These are phyloP conservation scores for Tricholoma flavovirens DNA, from an alignment of 768 basidiomycete genomes.

Conservation along the genomic window DNA sequence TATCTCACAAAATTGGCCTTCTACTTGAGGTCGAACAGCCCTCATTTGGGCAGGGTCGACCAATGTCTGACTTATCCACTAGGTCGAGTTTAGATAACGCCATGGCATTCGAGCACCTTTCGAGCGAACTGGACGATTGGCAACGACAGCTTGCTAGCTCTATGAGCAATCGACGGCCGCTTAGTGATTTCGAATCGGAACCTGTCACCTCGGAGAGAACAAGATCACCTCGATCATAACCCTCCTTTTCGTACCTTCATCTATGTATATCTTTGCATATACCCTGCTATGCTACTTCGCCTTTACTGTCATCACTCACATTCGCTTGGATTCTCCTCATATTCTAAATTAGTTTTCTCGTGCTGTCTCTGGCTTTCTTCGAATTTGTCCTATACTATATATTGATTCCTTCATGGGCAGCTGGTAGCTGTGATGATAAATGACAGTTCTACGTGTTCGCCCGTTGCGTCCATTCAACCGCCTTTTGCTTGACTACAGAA, in stretches of 20 bases:
- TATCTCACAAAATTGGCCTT: conserved; percentile 87
- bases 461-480: conserved; percentile 84
- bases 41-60: conserved; percentile 55
- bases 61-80: conserved; percentile 52
- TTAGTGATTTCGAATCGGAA: conserved; percentile 67
- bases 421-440: conserved; percentile 20
- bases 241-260: conserved; percentile 18
- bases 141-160: conserved; percentile 78
- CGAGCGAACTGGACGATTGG: conserved; percentile 82
- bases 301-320: conserved; percentile 32
- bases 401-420: conserved; percentile 25
- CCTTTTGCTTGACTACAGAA: conserved; percentile 76
- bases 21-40: conserved; percentile 84
- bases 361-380: conserved; percentile 24
- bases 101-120: conserved; percentile 69
- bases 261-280: conserved; percentile 40
- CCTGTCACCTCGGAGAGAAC: conserved; percentile 51
- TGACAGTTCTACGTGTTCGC: conserved; percentile 35
- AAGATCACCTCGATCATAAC: conserved; percentile 52
- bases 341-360: conserved; percentile 28
- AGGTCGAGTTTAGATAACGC: conserved; percentile 81
- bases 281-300: conserved; percentile 37
- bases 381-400: conserved; percentile 30
- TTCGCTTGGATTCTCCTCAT: conserved; percentile 51
- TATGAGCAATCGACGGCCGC: conserved; percentile 64